Evolutionary conservation across 108 stramenopile species (phyloP), one percentile per base, ranked within the genome.

Genomic region (Phaeodactylum tricornutum): DNA sequence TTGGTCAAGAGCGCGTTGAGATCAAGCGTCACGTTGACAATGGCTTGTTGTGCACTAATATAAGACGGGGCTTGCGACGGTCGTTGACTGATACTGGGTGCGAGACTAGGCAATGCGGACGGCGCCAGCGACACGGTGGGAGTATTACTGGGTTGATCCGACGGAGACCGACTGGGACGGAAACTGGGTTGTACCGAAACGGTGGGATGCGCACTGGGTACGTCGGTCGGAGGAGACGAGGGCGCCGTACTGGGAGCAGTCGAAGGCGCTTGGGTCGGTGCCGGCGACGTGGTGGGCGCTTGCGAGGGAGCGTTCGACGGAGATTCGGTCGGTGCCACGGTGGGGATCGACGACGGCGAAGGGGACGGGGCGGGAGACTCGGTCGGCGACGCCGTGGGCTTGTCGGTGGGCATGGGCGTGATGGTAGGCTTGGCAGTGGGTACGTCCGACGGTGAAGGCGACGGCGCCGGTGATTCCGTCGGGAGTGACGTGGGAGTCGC

Each of bases 381-480:
- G 21, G 50, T 52, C 1, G 50, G 50, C 5, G 32, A n/a, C 1
- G 50, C 12, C 25, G 50, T 52, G 2, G 20, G 32, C 2, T 20
- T 4, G 9, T 23, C 21, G 7, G 50, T 52, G 17, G 50, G 50
- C 21, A 8, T 21, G 8, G 50, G 16, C 14, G 50, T 52, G 22
- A 19, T 29, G 22, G 50, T 38, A 11, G 50, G 50, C 9, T 14
- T 38, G 11, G 16, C 2, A 2, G 50, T 52, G 2, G 50, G 50
- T 37, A 23, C 21, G 12, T 15, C 26, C 36, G 36, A 38, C 9
- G 50, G 49, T 12, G 36, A 38, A 9, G 50, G 50, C 23, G 50
- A 52, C 21, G 50, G 50, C 4, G 50, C 50, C 2, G 50, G 50
- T 2, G 36, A 38, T 52, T 52, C 50, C 32, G 50, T 52, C 7